phyloP scores from a whole-genome alignment of 345 rosid species.

The Noccaea caerulescens region DNA sequence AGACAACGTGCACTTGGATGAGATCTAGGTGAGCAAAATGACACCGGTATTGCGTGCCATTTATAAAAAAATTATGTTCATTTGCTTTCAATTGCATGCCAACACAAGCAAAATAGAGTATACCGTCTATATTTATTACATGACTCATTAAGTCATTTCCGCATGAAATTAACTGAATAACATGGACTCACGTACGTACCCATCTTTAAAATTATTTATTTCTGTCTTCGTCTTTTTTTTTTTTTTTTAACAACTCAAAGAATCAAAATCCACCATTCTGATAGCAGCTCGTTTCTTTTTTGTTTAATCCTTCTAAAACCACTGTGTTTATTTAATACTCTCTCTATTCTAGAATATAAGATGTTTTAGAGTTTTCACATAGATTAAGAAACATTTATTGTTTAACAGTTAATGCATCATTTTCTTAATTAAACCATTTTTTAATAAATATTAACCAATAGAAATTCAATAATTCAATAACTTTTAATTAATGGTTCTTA shows the following conservation, averaged over 20 bases:
- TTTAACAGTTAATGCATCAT: no score
- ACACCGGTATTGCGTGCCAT: constrained; percentile 12
- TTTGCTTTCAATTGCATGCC: neutral
- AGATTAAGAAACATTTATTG: no score
- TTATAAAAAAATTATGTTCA: neutral
- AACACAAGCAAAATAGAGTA: no score
- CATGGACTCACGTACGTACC: neutral
- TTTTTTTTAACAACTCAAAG: constrained; percentile 2
- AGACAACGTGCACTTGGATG: constrained; percentile 17
- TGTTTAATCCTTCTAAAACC: neutral
- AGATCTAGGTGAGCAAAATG: constrained; percentile 6
- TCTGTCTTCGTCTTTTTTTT: neutral
- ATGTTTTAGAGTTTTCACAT: no score
- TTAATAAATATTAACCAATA: no score
- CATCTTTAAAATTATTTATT: neutral
- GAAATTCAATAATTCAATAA: no score
- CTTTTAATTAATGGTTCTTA: no score
- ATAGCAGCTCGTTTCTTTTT: constrained; percentile 27
- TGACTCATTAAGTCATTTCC: neutral
- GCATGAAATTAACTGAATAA: constrained; percentile 18
- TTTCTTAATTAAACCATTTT: no score
- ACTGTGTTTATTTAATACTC: constrained; percentile 19
- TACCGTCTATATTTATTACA: neutral
- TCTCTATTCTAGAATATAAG: no score
- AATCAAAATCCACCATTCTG: constrained; percentile 38